Conservation (phyloP, 202 grass and related monocot species). For the Zizania palustris region DNA sequence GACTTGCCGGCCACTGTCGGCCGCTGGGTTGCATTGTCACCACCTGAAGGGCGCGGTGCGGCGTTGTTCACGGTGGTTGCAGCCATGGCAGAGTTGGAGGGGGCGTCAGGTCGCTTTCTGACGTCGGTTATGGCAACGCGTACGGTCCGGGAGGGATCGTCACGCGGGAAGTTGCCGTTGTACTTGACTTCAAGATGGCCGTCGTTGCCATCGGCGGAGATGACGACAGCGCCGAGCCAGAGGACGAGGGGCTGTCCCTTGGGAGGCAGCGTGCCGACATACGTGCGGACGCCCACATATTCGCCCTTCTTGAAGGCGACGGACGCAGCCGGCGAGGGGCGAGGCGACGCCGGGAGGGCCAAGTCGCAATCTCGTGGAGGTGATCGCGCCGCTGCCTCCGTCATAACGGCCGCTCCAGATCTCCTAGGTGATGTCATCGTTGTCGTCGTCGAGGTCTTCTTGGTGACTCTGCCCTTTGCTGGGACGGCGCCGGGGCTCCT, state of each 20-base stretch:
- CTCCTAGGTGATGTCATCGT: too few species aligned
- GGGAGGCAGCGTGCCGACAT: background rate
- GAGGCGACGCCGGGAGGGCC: background rate
- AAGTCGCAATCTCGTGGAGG: background rate
- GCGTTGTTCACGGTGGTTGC: too few species aligned
- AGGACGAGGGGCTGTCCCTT: background rate
- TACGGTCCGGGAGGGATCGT: background rate
- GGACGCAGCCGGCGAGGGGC: background rate
- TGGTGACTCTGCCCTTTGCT: background rate
- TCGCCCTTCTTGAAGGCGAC: background rate
- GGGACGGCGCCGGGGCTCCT: background rate
- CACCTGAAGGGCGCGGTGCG: too few species aligned
- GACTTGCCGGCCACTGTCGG: too few species aligned
- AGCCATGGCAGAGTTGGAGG: background rate
- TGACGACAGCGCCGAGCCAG: constrained; percentile 23
- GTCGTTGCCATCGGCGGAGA: background rate
- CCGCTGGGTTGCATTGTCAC: too few species aligned
- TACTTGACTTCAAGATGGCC: constrained; percentile 23
- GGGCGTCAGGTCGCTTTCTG: background rate
- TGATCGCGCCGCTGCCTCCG: background rate
- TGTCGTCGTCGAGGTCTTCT: background rate
- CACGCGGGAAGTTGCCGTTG: background rate
- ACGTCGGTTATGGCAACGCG: background rate
- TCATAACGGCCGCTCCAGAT: too few species aligned
- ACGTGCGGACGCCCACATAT: constrained; percentile 32